These are phyloP conservation scores for Coriaria nepalensis DNA, from an alignment of 306 rosid species.

Conservation along the genomic window DNA sequence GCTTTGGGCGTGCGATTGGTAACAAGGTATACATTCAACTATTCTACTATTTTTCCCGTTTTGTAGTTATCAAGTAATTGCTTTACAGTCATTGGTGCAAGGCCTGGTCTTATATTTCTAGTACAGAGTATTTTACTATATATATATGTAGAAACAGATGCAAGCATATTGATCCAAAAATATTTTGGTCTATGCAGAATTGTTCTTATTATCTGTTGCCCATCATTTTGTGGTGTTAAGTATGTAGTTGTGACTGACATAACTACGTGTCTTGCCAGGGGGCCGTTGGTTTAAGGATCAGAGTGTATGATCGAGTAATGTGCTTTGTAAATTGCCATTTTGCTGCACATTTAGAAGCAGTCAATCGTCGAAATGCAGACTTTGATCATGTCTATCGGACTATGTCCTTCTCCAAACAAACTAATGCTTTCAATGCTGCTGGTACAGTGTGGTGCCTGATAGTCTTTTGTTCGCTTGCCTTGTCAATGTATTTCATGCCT, in stretches of 20 bases:
- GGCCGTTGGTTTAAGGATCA: slow-evolving; percentile 93
- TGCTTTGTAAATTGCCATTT: slow-evolving; percentile 97
- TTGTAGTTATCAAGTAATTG: too few species aligned
- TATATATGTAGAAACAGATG: neutral
- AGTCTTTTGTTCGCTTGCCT: slow-evolving; percentile 35
- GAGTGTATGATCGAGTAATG: slow-evolving; percentile 66
- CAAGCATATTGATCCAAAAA: neutral
- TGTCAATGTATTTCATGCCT: slow-evolving; percentile 39
- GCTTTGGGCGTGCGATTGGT: slow-evolving; percentile 97
- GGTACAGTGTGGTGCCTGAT: slow-evolving; percentile 49
- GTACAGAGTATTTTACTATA: too few species aligned
- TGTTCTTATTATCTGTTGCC: slow-evolving; percentile 1
- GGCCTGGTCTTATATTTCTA: too few species aligned
- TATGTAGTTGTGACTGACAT: slow-evolving; percentile 13
- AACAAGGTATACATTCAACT: slow-evolving; percentile 49
- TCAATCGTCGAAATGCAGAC: slow-evolving; percentile 86
- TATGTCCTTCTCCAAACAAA: slow-evolving; percentile 64
- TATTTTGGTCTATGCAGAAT: slow-evolving; percentile 10
- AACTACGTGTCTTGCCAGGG: slow-evolving; percentile 60
- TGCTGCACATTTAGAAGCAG: slow-evolving; percentile 96
- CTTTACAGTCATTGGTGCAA: too few species aligned
- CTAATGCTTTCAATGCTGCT: slow-evolving; percentile 43
- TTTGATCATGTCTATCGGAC: slow-evolving; percentile 83
- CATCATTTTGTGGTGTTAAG: neutral
- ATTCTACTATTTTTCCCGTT: slow-evolving; percentile 4